Conservation (phyloP, 1,284 basidiomycete genomes). For the Puccinia coronata region DNA sequence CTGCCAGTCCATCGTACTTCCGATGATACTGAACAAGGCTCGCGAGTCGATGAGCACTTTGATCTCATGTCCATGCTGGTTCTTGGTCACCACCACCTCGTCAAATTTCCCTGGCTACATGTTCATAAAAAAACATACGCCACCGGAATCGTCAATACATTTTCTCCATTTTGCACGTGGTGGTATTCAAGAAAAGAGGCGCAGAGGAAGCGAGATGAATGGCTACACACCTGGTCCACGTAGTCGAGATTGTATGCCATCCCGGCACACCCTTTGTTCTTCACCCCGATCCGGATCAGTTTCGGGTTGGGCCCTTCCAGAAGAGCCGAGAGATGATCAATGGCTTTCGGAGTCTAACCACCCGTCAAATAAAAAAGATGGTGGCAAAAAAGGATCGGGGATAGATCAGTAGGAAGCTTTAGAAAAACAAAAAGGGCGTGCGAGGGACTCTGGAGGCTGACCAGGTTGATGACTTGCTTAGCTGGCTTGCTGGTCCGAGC, state of each 20-base stretch:
- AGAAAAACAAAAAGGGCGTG: too few species aligned
- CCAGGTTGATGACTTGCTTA: constrained; percentile 46
- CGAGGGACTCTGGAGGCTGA: too few species aligned
- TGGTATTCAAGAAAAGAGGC: not conserved
- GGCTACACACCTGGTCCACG: constrained; percentile 70
- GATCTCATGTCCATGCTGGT: constrained; percentile 75
- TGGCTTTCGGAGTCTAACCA: constrained; percentile 76
- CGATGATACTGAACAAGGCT: constrained; percentile 96
- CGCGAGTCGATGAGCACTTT: constrained; percentile 94
- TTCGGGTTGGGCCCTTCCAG: constrained; percentile 79
- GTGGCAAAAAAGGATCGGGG: not conserved
- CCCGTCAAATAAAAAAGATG: constrained; percentile 17
- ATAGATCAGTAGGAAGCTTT: too few species aligned
- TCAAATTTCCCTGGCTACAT: constrained; percentile 79
- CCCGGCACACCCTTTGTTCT: constrained; percentile 98
- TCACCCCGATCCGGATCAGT: constrained; percentile 89
- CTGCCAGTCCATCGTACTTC: constrained; percentile 98
- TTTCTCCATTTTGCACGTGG: not conserved
- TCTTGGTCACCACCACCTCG: constrained; percentile 76
- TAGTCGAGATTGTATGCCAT: constrained; percentile 97
- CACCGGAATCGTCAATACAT: constrained; percentile 43
- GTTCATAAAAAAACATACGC: constrained; percentile 57
- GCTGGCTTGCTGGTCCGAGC: not conserved
- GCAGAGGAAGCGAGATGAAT: not conserved
- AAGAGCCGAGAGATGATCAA: constrained; percentile 70